A percentile compares a stretch with the other conserved stretches of the same genome.
These are phyloP conservation scores for Colletotrichum falcatum DNA, from an alignment of 2,329 filamentous ascomycete genomes.

Conservation along the genomic window DNA sequence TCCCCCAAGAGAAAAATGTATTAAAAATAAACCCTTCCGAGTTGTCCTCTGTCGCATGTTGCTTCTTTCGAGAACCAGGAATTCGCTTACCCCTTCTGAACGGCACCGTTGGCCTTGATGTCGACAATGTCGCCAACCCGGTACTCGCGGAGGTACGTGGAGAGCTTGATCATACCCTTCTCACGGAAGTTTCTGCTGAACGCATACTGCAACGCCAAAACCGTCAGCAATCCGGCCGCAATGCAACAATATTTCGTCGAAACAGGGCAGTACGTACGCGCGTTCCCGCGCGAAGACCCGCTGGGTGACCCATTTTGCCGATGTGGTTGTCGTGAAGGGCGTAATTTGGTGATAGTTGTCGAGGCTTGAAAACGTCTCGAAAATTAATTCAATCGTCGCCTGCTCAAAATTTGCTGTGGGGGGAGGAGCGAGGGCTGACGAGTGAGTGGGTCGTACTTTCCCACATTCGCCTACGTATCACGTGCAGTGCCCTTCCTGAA, in stretches of 20 bases:
- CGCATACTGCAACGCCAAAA: constrained; percentile 72
- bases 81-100: constrained; percentile 89
- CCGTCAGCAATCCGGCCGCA: constrained; percentile 48
- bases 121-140: constrained; percentile 99
- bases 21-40: too few relatives aligned
- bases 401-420: too few relatives aligned
- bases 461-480: too few relatives aligned
- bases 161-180: constrained; percentile 93
- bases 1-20: not conserved
- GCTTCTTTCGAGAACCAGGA: constrained; percentile 32
- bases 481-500: too few relatives aligned
- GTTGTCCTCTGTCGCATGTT: constrained; percentile 23
- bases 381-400: too few relatives aligned
- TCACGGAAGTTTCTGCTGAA: constrained; percentile 96
- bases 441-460: too few relatives aligned
- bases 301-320: constrained; percentile 85
- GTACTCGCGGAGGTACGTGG: constrained; percentile 95
- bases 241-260: constrained; percentile 13
- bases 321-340: constrained; percentile 42
- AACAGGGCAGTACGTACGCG: constrained; percentile 69
- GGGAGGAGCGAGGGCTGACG: too few relatives aligned
- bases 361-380: constrained; percentile 25
- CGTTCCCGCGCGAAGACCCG: constrained; percentile 88
- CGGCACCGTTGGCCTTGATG: constrained; percentile 98
- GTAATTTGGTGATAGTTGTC: constrained; percentile 35